A percentile compares a stretch with the other conserved stretches of the same genome.
Evolutionary conservation across 2,329 filamentous ascomycete genomes (phyloP).

Genomic region (Aureobasidium sp.): DNA sequence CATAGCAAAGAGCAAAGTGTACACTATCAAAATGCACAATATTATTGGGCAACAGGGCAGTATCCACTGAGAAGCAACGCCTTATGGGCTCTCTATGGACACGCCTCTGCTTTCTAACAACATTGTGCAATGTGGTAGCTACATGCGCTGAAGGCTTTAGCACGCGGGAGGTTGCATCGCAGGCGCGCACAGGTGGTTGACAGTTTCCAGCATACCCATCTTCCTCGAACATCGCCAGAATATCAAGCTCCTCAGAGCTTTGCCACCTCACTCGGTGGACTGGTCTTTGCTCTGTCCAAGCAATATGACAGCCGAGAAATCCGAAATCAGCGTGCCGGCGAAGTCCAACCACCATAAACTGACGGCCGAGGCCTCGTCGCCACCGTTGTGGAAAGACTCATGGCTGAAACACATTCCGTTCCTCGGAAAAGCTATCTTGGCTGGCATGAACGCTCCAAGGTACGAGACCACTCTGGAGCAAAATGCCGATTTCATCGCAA

Average conservation of each 20-base stretch:
- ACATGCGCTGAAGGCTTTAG: too few species aligned
- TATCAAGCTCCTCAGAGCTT: slow-evolving; percentile 21
- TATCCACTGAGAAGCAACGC: too few species aligned
- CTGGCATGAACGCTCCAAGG: slow-evolving; percentile 22
- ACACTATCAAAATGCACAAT: too few species aligned
- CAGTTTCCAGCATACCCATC: slow-evolving; percentile 24
- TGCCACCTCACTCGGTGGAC: slow-evolving; percentile 23
- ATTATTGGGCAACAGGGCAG: too few species aligned
- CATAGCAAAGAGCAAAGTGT: too few species aligned
- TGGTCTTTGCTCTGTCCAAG: slow-evolving; percentile 33
- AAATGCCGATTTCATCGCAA: slow-evolving; percentile 35
- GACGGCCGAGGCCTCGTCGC: slow-evolving; percentile 23
- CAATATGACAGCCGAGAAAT: slow-evolving; percentile 29
- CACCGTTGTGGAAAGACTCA: slow-evolving; percentile 27
- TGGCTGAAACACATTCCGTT: slow-evolving; percentile 26
- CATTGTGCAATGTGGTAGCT: too few species aligned
- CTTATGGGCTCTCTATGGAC: too few species aligned
- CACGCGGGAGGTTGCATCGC: too few species aligned
- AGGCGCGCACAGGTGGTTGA: not conserved
- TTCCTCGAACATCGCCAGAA: slow-evolving; percentile 30
- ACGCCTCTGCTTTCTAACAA: too few species aligned
- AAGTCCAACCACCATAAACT: slow-evolving; percentile 19
- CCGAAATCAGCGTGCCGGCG: slow-evolving; percentile 23
- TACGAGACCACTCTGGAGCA: slow-evolving; percentile 33
- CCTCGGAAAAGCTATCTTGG: slow-evolving; percentile 25